Evolutionary conservation across 2,329 filamentous ascomycete species (phyloP).

Genomic region (Alternaria brassicicola): DNA sequence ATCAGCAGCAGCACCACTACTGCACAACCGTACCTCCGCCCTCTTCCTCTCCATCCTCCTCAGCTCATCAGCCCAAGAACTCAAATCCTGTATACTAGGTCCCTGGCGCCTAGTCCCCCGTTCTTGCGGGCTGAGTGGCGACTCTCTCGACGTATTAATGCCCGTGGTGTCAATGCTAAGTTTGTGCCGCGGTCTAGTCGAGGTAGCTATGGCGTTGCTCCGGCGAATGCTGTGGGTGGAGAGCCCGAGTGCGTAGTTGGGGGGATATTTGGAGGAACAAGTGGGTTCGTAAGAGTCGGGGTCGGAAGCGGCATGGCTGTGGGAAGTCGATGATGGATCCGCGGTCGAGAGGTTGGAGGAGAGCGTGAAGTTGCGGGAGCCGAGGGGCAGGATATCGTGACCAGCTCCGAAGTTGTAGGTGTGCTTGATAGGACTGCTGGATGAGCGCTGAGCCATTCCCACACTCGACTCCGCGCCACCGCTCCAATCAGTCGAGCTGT

Average conservation of each 20-base stretch:
- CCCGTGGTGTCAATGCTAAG: neutral
- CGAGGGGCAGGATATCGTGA: neutral
- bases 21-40: neutral
- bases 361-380: neutral
- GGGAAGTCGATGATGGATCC: neutral
- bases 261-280: too few species aligned
- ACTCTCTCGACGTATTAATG: neutral
- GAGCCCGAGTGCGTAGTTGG: neutral
- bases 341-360: neutral
- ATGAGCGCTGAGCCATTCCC: neutral
- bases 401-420: neutral
- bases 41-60: slow-evolving; percentile 14
- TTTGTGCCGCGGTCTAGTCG: neutral
- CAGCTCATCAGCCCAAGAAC: slow-evolving; percentile 13
- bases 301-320: neutral
- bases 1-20: too few species aligned
- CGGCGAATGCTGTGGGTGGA: neutral
- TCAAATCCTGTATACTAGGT: slow-evolving; percentile 9
- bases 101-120: neutral
- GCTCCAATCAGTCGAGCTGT: neutral
- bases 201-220: neutral
- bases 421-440: neutral
- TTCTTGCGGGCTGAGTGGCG: neutral
- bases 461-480: neutral
- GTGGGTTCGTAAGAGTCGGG: neutral